Percentiles rank a stretch among this genome's conserved stretches.
Conservation (phyloP, 805 yeast species). For the Cyberlindnera subsufficiens region DNA sequence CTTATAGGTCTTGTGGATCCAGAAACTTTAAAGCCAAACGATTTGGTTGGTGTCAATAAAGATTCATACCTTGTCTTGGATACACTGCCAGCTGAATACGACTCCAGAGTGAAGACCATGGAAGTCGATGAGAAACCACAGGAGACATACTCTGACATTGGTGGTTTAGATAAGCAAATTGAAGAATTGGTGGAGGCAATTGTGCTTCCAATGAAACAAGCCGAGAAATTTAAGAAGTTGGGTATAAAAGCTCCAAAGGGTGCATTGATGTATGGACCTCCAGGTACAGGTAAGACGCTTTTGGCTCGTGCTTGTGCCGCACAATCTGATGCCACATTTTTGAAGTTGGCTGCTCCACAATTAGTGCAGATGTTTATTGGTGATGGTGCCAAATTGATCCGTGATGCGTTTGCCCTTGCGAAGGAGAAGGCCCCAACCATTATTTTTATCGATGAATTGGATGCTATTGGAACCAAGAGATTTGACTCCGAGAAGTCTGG, state of each 20-base stretch:
- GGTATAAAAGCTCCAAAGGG: slow-evolving; percentile 99
- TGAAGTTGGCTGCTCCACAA: slow-evolving; percentile 96
- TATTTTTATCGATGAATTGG: slow-evolving; percentile 95
- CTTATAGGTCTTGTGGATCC: slow-evolving; percentile 94
- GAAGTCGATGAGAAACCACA: slow-evolving; percentile 99
- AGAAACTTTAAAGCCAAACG: slow-evolving; percentile 90
- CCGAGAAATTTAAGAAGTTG: slow-evolving; percentile 87
- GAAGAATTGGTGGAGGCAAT: slow-evolving; percentile 98
- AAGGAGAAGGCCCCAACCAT: slow-evolving; percentile 98
- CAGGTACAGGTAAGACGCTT: slow-evolving; percentile 97
- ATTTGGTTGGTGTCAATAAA: slow-evolving; percentile 94
- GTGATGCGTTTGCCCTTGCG: slow-evolving; percentile 96
- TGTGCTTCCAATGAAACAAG: slow-evolving; percentile 96
- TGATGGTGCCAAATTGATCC: slow-evolving; percentile 95
- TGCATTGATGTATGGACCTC: slow-evolving; percentile 98
- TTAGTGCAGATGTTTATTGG: slow-evolving; percentile 98
- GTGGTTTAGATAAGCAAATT: slow-evolving; percentile 96
- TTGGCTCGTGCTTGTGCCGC: slow-evolving; percentile 99
- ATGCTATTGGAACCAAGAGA: slow-evolving; percentile 97
- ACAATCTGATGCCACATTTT: slow-evolving; percentile 94
- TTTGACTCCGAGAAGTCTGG: slow-evolving; percentile 97
- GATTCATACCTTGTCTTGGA: slow-evolving; percentile 92
- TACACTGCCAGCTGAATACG: slow-evolving; percentile 95
- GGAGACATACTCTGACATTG: slow-evolving; percentile 94
- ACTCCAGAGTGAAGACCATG: slow-evolving; percentile 97